Conservation (phyloP, 2,329 filamentous ascomycete species). For the Aspergillus hiratsukae region DNA sequence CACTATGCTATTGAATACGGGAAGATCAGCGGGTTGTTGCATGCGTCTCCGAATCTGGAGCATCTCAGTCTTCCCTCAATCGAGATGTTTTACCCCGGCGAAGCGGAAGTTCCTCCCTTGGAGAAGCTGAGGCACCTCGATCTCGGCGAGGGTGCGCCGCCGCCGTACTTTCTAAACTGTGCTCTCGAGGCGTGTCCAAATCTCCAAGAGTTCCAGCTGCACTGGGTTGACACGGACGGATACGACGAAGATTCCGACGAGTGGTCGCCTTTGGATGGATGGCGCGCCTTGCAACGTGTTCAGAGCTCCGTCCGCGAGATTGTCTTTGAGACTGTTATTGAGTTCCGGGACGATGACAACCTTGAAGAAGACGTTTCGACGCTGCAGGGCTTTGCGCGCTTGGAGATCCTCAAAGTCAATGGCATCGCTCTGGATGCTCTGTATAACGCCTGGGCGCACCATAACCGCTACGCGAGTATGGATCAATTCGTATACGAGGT, state of each 20-base stretch:
- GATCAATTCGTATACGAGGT: not conserved
- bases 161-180: not conserved
- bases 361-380: not conserved
- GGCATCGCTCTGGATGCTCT: not conserved
- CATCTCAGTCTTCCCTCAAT: not conserved
- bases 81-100: not conserved
- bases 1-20: conserved; percentile 1
- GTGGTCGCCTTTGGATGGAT: not conserved
- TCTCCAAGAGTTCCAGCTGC: not conserved
- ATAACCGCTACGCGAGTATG: not conserved
- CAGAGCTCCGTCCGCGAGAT: not conserved
- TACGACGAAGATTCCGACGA: conserved; percentile 5
- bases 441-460: not conserved
- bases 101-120: not conserved
- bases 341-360: not conserved
- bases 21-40: not conserved
- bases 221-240: not conserved
- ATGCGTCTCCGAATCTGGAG: not conserved
- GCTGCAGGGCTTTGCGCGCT: not conserved
- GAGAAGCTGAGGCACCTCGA: conserved; percentile 17
- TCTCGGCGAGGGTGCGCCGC: conserved; percentile 24
- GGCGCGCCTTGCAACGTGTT: not conserved
- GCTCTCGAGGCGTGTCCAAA: not conserved
- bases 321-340: not conserved
- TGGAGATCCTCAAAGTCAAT: not conserved